phyloP scores from a whole-genome alignment of 495 filamentous ascomycete species.

The Cercophora scortea region DNA sequence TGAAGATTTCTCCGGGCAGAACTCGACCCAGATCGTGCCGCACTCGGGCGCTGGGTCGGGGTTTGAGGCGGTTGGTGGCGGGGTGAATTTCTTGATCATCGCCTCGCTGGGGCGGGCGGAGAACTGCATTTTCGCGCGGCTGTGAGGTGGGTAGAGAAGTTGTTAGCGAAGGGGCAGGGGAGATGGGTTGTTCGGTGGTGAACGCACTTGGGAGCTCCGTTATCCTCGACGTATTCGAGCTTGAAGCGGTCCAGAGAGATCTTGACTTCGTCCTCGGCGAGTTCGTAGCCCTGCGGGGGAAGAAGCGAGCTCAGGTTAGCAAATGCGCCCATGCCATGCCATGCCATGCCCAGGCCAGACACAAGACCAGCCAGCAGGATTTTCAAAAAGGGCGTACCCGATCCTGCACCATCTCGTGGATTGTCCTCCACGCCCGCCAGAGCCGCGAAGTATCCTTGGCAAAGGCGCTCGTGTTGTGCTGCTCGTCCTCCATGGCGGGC shows the following conservation, averaged over 20 bases:
- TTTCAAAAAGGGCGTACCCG: slow-evolving; percentile 44
- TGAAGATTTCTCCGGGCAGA: slow-evolving; percentile 58
- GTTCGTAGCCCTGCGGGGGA: slow-evolving; percentile 69
- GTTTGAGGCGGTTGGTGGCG: slow-evolving; percentile 52
- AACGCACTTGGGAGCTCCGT: slow-evolving; percentile 65
- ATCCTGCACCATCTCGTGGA: slow-evolving; percentile 81
- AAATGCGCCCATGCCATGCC: background rate
- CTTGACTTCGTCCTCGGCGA: slow-evolving; percentile 79
- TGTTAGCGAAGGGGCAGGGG: background rate
- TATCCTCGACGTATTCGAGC: slow-evolving; percentile 52
- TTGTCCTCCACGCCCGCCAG: slow-evolving; percentile 82
- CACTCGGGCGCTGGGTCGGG: slow-evolving; percentile 63
- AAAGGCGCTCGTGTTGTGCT: slow-evolving; percentile 35
- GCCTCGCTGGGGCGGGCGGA: slow-evolving; percentile 69
- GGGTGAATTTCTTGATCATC: slow-evolving; percentile 79
- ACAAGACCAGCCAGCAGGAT: background rate
- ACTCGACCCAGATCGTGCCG: slow-evolving; percentile 90
- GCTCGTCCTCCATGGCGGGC: slow-evolving; percentile 42
- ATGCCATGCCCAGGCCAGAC: background rate
- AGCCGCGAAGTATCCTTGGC: slow-evolving; percentile 61
- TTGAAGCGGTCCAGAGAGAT: slow-evolving; percentile 74
- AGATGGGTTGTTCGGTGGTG: too few relatives aligned
- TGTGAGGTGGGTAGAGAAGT: slow-evolving; percentile 27
- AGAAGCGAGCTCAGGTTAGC: background rate
- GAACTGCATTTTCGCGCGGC: slow-evolving; percentile 77